These are phyloP conservation scores for Gaeumannomyces tritici DNA, from an alignment of 2,329 filamentous ascomycete species.

Conservation along the genomic window DNA sequence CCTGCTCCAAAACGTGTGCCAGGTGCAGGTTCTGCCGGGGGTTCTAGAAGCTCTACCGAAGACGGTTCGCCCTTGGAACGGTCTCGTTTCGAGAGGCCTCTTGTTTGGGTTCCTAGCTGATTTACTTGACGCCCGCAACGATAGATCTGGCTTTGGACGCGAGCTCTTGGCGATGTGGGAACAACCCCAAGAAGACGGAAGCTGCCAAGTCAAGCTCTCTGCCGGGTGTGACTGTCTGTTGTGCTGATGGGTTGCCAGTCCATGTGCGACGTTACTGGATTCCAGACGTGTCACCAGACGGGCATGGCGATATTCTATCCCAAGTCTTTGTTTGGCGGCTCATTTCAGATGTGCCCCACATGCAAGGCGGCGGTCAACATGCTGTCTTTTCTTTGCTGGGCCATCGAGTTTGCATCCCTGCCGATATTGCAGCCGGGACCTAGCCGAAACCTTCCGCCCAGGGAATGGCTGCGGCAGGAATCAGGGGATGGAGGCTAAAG, in stretches of 20 bases:
- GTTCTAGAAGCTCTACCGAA: neutral
- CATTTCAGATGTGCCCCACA: neutral
- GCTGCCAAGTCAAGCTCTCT: too few species aligned
- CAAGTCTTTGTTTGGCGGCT: too few species aligned
- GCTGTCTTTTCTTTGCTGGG: neutral
- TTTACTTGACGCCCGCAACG: neutral
- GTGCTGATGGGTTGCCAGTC: too few species aligned
- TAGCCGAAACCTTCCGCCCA: neutral
- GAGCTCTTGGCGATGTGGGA: too few species aligned
- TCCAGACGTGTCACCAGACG: too few species aligned
- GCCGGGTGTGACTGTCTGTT: too few species aligned
- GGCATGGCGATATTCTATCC: too few species aligned
- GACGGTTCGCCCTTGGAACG: too few species aligned
- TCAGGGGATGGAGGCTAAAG: neutral
- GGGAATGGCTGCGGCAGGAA: neutral
- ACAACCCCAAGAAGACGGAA: too few species aligned
- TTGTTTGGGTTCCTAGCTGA: neutral
- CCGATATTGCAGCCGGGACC: too few species aligned
- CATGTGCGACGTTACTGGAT: too few species aligned
- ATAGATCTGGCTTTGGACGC: too few species aligned
- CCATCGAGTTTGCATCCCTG: neutral
- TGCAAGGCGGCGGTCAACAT: neutral
- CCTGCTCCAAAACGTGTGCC: neutral
- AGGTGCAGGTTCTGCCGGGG: neutral
- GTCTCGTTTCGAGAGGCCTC: neutral